Base-by-base conservation (phyloP, 2,329 filamentous ascomycete genomes). In the Colletotrichum navitas region DNA sequence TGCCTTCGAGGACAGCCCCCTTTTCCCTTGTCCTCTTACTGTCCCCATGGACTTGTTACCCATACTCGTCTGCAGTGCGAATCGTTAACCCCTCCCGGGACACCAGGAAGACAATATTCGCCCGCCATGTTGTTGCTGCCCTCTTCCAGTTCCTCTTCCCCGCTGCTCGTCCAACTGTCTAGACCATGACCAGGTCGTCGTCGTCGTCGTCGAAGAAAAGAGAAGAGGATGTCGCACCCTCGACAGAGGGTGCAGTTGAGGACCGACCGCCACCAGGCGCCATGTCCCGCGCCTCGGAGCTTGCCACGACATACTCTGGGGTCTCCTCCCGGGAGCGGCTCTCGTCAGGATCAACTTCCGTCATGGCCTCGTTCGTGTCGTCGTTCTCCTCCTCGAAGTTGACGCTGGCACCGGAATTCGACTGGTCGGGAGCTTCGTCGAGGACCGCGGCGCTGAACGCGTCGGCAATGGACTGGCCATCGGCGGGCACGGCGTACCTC, bases 401-500 rank as follows among this genome's bases (percentile, higher is more conserved):
- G 49, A 60, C 39, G 32, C 60, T 61, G 29, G 60, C 36, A 14
- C 62, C 62, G 36, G n/a, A 21, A 34, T 63, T 64, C 26, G 63
- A 69, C 36, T 60, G 66, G 21, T 62, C 61, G 21, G 61, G 16
- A 2, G 63, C 43, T n/a, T 71, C 68, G 7, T 68, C 72, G 14
- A 68, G 63, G n/a, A 65, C 63, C 16, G 61, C 34, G n/a, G 34
- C 18, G 16, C n/a, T 24, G n/a, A 68, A n/a, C 14, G 74, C 76
- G 14, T 76, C 68, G 0, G 75, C 76, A 18, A 74, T 74, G 24
- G 56, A 63, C 68, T 81, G 78, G 12, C 78, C 76, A 1, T 78
- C 78, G 0, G 76, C 78, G 1, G 81, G 82, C 0, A 79, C 64
- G n/a, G 74, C 76, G 66, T 77, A 80, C 54, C 76, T 76, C 7